Evolutionary conservation across 1,284 basidiomycete species (phyloP), one percentile per base, ranked within the genome.

Genomic region (Retiboletus fuscus): DNA sequence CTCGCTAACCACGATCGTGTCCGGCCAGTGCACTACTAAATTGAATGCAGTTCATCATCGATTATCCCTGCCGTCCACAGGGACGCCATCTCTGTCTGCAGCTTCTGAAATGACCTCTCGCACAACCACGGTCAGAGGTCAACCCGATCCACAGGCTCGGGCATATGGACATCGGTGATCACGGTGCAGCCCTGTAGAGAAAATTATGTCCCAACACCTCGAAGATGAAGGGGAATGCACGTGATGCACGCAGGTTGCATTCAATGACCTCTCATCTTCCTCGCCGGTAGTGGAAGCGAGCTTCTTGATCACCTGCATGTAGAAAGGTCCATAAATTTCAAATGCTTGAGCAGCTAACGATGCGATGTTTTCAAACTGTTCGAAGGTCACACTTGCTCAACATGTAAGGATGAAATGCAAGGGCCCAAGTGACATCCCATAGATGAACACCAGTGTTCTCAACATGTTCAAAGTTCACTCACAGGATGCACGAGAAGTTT

Each of bases 391-490:
- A 79, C 60, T 91, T 85, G 70, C 86, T 84, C 57, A 99, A 87
- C 4, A 96, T 95, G 87, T 96, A 94, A 13, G 98, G 98, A n/a
- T 98, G 98, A 26, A 99, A 91, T 72, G 99, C 96, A 69, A 99
- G 91, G 0, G n/a, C n/a, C n/a, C n/a, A n/a, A n/a, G 97, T 99
- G 24, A 98, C 98, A 81, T 99, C 98, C 71, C 98, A 98, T 69
- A 98, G 99, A 85, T 99, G 97, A 24, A 99, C 96, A 84, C 98
- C 97, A 22, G 98, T 97, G 79, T 98, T 97, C 87, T 99, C 98
- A 75, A 99, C 96, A 83, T 99, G 97, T 84, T 99, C n/a, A n/a
- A 39, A 8, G 34, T 39, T 39, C 97, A 1, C 97, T 99, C 67
- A 99, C 89, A 68, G 97, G 96, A 80, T 99, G 97, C 49, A 99